phyloP scores from a whole-genome alignment of 2,329 filamentous ascomycete genomes.

The Drechslerella stenobrocha region DNA sequence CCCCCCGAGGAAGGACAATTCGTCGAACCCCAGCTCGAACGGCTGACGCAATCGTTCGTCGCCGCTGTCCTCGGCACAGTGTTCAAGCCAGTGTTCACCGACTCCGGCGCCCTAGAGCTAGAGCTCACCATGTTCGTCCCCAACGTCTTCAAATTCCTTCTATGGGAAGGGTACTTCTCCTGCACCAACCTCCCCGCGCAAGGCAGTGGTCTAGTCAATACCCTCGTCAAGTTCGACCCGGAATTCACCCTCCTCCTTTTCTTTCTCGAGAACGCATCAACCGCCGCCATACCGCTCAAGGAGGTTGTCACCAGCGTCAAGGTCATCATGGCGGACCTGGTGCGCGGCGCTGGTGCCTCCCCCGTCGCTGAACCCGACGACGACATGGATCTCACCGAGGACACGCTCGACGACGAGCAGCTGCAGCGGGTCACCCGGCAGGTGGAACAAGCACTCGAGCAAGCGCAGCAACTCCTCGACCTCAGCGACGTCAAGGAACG shows the following conservation, averaged over 20 bases:
- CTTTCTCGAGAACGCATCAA: constrained; percentile 44
- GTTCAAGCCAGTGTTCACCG: constrained; percentile 38
- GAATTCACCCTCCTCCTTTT: constrained; percentile 45
- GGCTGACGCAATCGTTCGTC: constrained; percentile 38
- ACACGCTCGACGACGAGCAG: constrained; percentile 43
- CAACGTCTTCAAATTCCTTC: constrained; percentile 45
- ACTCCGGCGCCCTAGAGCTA: constrained; percentile 30
- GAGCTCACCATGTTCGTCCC: constrained; percentile 42
- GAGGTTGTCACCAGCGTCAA: constrained; percentile 47
- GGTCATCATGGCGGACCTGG: constrained; percentile 36
- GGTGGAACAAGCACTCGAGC: constrained; percentile 39
- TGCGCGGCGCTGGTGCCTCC: constrained; percentile 10
- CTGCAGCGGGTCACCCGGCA: constrained; percentile 44
- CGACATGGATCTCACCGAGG: constrained; percentile 46
- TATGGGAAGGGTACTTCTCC: constrained; percentile 46
- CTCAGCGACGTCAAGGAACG: constrained; percentile 42
- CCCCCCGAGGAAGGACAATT: constrained; percentile 39
- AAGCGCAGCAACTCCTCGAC: constrained; percentile 37
- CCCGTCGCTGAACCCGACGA: constrained; percentile 9
- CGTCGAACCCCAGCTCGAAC: constrained; percentile 26
- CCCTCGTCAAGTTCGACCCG: constrained; percentile 39
- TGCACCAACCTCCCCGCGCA: constrained; percentile 43
- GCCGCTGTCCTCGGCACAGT: constrained; percentile 40
- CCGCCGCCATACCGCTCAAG: constrained; percentile 34
- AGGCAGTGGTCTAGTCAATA: constrained; percentile 35